Conservation (phyloP, 768 basidiomycete genomes). For the Cystofilobasidium macerans region DNA sequence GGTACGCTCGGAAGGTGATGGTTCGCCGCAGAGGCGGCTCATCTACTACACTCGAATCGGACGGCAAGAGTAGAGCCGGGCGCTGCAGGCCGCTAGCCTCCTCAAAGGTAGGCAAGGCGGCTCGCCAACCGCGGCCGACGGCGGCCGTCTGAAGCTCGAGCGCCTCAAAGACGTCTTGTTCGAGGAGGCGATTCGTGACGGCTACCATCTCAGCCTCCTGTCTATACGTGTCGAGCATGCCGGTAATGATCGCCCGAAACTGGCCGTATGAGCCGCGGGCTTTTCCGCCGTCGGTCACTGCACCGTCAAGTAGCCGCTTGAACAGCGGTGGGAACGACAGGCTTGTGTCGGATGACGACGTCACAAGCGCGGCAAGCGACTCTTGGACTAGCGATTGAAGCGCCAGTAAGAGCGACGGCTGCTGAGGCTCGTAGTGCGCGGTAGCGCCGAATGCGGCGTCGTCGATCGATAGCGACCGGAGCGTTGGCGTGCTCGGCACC, state of each 20-base stretch:
- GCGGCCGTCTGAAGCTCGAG: background rate
- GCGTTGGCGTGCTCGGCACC: background rate
- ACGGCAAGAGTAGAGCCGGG: background rate
- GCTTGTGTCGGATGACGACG: conserved; percentile 63
- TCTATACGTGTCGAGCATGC: conserved; percentile 92
- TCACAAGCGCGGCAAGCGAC: conserved; percentile 71
- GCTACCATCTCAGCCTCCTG: conserved; percentile 79
- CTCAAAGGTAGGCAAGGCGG: background rate
- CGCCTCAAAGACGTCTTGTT: conserved; percentile 63
- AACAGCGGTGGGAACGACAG: conserved; percentile 88
- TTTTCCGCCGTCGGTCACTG: conserved; percentile 41
- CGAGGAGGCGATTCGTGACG: conserved; percentile 70
- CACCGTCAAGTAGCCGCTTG: conserved; percentile 74
- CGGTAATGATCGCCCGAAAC: conserved; percentile 76
- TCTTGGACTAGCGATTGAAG: conserved; percentile 69
- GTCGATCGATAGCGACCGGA: background rate
- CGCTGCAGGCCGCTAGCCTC: too few relatives aligned
- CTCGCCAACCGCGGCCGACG: background rate
- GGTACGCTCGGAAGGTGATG: background rate
- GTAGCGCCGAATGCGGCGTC: background rate
- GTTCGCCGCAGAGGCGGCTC: background rate
- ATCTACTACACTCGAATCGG: background rate
- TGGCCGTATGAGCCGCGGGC: conserved; percentile 55
- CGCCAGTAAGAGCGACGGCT: conserved; percentile 40
- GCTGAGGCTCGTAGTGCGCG: background rate